Evolutionary conservation across 1,284 basidiomycete species (phyloP).

Genomic region (Austroboletus niveus): DNA sequence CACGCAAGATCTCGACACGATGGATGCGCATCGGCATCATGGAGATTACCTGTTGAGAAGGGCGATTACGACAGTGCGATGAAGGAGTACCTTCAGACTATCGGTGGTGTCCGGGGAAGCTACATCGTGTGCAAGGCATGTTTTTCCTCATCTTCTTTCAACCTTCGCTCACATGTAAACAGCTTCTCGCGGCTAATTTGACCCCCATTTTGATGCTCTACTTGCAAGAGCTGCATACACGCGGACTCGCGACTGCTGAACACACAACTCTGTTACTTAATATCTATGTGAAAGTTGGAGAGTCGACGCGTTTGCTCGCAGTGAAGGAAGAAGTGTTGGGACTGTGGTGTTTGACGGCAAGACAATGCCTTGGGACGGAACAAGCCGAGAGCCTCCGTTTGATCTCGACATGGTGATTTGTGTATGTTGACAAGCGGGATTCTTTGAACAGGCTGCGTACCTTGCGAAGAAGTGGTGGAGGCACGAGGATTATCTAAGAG

Average conservation of each 20-base stretch:
- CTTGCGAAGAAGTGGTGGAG: constrained; percentile 88
- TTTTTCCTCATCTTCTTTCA: not conserved
- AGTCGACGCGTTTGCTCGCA: constrained; percentile 90
- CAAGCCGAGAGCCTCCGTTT: constrained; percentile 79
- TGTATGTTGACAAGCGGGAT: constrained; percentile 95
- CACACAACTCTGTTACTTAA: constrained; percentile 95
- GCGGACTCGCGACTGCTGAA: constrained; percentile 90
- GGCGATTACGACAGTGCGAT: constrained; percentile 93
- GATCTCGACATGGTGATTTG: constrained; percentile 96
- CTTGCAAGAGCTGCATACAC: constrained; percentile 90
- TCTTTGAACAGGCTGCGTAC: constrained; percentile 93
- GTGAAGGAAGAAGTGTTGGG: constrained; percentile 54
- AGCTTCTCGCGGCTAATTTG: constrained; percentile 96
- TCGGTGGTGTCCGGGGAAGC: constrained; percentile 88
- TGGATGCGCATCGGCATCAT: constrained; percentile 86
- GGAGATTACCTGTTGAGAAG: constrained; percentile 88
- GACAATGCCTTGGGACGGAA: constrained; percentile 35
- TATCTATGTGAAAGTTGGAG: constrained; percentile 96
- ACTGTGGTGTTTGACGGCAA: constrained; percentile 18
- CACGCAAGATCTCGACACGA: constrained; percentile 74
- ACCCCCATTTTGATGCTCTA: constrained; percentile 95
- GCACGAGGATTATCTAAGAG: constrained; percentile 91
- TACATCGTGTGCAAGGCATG: constrained; percentile 93
- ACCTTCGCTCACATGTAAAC: constrained; percentile 6
- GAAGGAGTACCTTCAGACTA: constrained; percentile 88